These are phyloP conservation scores for Piper longum DNA, from an alignment of 164 flowering plant species.

Conservation along the genomic window DNA sequence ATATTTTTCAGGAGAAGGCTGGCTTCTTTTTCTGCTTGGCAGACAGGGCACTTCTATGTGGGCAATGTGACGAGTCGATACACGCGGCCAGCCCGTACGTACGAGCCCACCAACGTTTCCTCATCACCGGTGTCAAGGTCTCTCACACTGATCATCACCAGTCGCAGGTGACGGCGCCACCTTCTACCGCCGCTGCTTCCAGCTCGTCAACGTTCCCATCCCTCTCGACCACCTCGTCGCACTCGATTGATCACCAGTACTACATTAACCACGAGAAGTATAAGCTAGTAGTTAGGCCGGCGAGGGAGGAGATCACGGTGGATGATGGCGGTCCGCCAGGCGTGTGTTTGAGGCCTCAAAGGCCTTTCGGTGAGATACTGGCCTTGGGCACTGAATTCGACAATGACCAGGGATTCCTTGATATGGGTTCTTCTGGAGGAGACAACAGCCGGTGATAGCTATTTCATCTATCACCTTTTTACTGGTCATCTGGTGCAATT, in stretches of 20 bases:
- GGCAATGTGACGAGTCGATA: constrained; percentile 19
- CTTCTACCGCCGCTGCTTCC: not conserved
- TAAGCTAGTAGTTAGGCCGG: not conserved
- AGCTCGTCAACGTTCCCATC: not conserved
- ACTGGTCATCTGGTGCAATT: too few relatives aligned
- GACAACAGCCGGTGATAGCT: not conserved
- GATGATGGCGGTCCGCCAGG: not conserved
- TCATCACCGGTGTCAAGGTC: constrained; percentile 21
- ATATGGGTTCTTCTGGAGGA: not conserved
- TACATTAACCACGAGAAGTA: too few relatives aligned
- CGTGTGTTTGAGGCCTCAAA: not conserved
- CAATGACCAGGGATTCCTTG: not conserved
- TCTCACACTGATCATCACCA: constrained; percentile 6
- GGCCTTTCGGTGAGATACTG: not conserved
- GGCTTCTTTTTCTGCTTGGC: constrained; percentile 28
- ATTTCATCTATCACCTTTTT: too few relatives aligned
- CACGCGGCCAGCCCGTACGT: constrained; percentile 14
- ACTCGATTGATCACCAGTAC: too few relatives aligned
- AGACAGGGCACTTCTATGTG: constrained; percentile 23
- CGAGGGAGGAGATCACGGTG: not conserved
- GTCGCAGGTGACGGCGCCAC: not conserved
- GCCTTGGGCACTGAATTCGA: not conserved
- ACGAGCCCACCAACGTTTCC: constrained; percentile 23
- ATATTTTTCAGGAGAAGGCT: constrained; percentile 14
- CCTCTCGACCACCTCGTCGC: not conserved